Evolutionary conservation across 495 filamentous ascomycete genomes (phyloP).

Genomic region (Daldinia concentrica): DNA sequence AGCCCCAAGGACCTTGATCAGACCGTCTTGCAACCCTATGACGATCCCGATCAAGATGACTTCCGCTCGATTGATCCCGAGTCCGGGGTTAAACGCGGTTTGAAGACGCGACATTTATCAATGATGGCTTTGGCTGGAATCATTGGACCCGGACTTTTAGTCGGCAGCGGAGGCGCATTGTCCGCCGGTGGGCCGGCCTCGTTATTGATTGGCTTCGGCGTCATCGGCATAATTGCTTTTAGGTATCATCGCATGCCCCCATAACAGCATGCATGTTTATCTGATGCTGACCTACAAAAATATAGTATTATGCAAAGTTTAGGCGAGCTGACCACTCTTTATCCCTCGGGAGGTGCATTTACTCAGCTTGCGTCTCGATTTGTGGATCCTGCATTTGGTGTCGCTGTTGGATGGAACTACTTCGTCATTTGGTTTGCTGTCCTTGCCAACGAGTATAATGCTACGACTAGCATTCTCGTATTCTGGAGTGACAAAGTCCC

Average conservation of each 20-base stretch:
- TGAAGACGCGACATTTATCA: slow-evolving; percentile 74
- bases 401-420: slow-evolving; percentile 87
- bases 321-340: slow-evolving; percentile 75
- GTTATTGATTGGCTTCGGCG: slow-evolving; percentile 69
- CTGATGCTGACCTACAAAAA: not conserved
- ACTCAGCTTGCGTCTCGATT: slow-evolving; percentile 73
- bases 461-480: slow-evolving; percentile 66
- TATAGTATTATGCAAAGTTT: slow-evolving; percentile 66
- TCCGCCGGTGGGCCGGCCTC: slow-evolving; percentile 69
- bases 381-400: slow-evolving; percentile 79
- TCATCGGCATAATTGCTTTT: slow-evolving; percentile 74
- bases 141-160: slow-evolving; percentile 63
- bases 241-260: slow-evolving; percentile 46
- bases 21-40: slow-evolving; percentile 9
- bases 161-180: slow-evolving; percentile 70
- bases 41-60: slow-evolving; percentile 46
- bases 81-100: slow-evolving; percentile 60
- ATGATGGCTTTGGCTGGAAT: slow-evolving; percentile 75
- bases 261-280: not conserved
- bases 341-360: slow-evolving; percentile 70
- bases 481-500: slow-evolving; percentile 66
- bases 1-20: slow-evolving; percentile 27
- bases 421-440: slow-evolving; percentile 72
- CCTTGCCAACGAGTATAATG: slow-evolving; percentile 66
- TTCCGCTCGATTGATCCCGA: slow-evolving; percentile 57